Percentiles rank a stretch among this genome's conserved stretches.
Evolutionary conservation across 345 rosid genomes (phyloP).

Genomic region (Gossypium ekmanianum): DNA sequence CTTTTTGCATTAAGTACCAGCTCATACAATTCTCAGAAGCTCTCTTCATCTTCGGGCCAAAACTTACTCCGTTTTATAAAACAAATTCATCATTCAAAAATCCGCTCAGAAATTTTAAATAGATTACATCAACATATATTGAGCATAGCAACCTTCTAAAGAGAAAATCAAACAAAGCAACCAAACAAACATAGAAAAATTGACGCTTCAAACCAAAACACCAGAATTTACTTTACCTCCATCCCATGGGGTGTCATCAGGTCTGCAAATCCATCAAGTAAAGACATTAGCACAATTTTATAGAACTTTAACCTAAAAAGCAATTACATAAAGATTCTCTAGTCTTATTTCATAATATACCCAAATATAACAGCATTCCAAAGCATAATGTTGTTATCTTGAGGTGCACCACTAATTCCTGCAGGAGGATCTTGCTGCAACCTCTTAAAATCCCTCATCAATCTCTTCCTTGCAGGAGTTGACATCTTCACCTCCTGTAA

Average conservation of each 20-base stretch:
- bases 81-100: slow-evolving; percentile 1
- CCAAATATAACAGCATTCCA: slow-evolving; percentile 82
- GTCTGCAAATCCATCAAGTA: slow-evolving; percentile 35
- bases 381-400: slow-evolving; percentile 60
- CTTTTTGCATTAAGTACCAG: background rate
- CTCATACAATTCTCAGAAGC: background rate
- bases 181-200: background rate
- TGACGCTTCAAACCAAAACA: background rate
- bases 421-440: slow-evolving; percentile 75
- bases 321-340: background rate
- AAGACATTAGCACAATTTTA: slow-evolving; percentile 12
- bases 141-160: background rate
- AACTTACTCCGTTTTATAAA: background rate
- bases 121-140: background rate
- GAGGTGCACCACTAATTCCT: slow-evolving; percentile 71
- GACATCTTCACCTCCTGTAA: slow-evolving; percentile 46
- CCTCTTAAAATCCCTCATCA: slow-evolving; percentile 78
- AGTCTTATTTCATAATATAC: slow-evolving; percentile 23
- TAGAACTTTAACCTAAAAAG: background rate
- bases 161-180: background rate
- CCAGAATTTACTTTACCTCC: slow-evolving; percentile 45
- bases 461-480: slow-evolving; percentile 66
- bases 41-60: background rate
- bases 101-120: background rate
- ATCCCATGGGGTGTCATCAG: slow-evolving; percentile 76